These are phyloP conservation scores for Pyrenophora teres DNA, from an alignment of 2,329 filamentous ascomycete genomes.

Conservation along the genomic window DNA sequence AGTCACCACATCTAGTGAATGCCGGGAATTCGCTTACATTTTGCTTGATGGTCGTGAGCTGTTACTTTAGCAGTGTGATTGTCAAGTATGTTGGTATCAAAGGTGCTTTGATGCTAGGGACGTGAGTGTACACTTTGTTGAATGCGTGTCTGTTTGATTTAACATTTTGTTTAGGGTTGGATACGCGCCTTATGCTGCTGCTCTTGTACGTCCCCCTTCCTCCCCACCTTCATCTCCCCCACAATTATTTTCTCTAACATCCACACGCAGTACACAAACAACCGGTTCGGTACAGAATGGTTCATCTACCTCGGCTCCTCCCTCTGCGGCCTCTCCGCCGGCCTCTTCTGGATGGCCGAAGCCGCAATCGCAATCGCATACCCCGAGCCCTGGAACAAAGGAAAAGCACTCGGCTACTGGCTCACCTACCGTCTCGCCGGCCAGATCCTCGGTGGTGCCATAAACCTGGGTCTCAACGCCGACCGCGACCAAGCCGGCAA, in stretches of 20 bases:
- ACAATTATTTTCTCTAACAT: too few species aligned
- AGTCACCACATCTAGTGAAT: conserved; percentile 69
- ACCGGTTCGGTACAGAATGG: conserved; percentile 71
- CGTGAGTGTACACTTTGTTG: conserved; percentile 48
- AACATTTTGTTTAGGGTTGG: conserved; percentile 54
- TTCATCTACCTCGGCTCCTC: conserved; percentile 70
- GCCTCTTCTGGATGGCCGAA: conserved; percentile 77
- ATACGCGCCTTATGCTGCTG: conserved; percentile 72
- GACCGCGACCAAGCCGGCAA: conserved; percentile 62
- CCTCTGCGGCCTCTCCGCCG: conserved; percentile 70
- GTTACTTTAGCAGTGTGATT: conserved; percentile 66
- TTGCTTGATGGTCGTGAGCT: conserved; percentile 73
- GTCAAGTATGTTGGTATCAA: conserved; percentile 73
- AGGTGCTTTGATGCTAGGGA: conserved; percentile 71
- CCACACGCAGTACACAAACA: conserved; percentile 61
- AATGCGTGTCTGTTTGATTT: neutral
- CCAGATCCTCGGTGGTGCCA: conserved; percentile 72
- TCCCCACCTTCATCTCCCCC: too few species aligned
- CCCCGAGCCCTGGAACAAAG: conserved; percentile 63
- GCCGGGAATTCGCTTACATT: conserved; percentile 73
- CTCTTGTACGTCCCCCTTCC: conserved; percentile 47
- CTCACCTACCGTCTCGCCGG: conserved; percentile 65
- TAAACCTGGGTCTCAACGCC: conserved; percentile 70
- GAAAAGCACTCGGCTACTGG: conserved; percentile 66
- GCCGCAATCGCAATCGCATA: conserved; percentile 74